A percentile compares a stretch with the other conserved stretches of the same genome.
These are phyloP conservation scores for Mycena sanguinolenta DNA, from an alignment of 768 basidiomycete species.

Conservation along the genomic window DNA sequence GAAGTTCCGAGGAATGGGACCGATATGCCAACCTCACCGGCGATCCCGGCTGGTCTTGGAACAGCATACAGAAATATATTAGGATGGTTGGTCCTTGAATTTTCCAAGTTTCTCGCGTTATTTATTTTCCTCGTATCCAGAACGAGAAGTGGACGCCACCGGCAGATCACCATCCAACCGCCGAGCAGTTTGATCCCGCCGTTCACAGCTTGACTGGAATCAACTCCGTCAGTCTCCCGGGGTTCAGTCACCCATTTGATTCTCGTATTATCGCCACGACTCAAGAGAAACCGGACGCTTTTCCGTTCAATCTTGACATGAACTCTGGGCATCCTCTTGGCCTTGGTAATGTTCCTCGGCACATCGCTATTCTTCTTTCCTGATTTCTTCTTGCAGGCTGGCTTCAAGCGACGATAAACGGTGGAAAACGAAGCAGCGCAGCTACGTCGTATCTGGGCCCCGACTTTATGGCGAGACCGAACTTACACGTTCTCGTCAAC, in stretches of 20 bases:
- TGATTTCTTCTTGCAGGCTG: slow-evolving; percentile 38
- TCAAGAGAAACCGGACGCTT: slow-evolving; percentile 41
- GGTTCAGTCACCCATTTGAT: slow-evolving; percentile 48
- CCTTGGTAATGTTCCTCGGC: slow-evolving; percentile 37
- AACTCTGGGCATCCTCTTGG: slow-evolving; percentile 47
- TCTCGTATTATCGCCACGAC: slow-evolving; percentile 47
- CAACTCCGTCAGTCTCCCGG: slow-evolving; percentile 48
- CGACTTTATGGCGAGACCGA: slow-evolving; percentile 41
- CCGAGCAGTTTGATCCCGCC: slow-evolving; percentile 52
- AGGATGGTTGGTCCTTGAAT: slow-evolving; percentile 37
- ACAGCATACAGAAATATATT: slow-evolving; percentile 41
- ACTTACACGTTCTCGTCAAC: slow-evolving; percentile 47
- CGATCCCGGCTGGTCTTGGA: slow-evolving; percentile 60
- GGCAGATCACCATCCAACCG: slow-evolving; percentile 53
- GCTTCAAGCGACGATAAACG: slow-evolving; percentile 42
- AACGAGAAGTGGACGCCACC: slow-evolving; percentile 35
- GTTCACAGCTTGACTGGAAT: slow-evolving; percentile 53
- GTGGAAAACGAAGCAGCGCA: slow-evolving; percentile 46
- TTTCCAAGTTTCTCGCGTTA: too few species aligned
- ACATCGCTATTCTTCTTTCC: neutral
- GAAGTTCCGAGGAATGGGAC: slow-evolving; percentile 61
- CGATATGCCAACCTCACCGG: slow-evolving; percentile 61
- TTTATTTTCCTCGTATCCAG: too few species aligned
- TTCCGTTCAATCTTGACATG: slow-evolving; percentile 45
- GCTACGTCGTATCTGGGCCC: slow-evolving; percentile 48